Evolutionary conservation across 164 flowering plant species (phyloP).

Genomic region (Kalanchoe fedtschenkoi): DNA sequence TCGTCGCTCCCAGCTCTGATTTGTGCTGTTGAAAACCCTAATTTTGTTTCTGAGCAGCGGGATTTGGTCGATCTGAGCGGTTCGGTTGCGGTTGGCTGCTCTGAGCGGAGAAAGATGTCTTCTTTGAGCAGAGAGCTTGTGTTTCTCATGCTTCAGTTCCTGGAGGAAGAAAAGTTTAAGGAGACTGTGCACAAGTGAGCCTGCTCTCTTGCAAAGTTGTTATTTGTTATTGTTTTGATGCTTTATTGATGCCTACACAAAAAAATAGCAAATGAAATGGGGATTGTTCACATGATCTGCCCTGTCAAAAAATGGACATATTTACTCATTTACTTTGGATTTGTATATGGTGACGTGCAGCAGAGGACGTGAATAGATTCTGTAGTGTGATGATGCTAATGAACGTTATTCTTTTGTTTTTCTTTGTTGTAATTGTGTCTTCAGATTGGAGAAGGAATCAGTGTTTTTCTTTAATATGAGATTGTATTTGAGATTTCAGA

Average conservation of each 20-base stretch:
- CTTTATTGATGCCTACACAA: not conserved
- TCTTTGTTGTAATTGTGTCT: not conserved
- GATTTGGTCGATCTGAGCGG: conserved; percentile 1
- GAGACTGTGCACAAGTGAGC: conserved; percentile 27
- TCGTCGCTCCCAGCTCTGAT: too few relatives aligned
- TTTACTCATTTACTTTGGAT: too few relatives aligned
- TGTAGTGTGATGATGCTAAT: not conserved
- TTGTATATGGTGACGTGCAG: too few relatives aligned
- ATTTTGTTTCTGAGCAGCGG: conserved; percentile 8
- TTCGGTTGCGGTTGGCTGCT: not conserved
- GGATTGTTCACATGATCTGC: conserved; percentile 22
- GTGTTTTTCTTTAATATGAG: conserved; percentile 28
- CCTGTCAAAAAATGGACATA: too few relatives aligned
- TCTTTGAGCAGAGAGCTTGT: conserved; percentile 24
- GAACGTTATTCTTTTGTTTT: not conserved
- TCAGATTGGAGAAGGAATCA: conserved; percentile 24
- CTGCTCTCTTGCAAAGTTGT: not conserved
- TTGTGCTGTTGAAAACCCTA: conserved; percentile 2
- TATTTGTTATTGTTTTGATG: not conserved
- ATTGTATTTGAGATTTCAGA: too few relatives aligned
- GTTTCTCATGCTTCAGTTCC: conserved; percentile 26
- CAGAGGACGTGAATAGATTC: not conserved
- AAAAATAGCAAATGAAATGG: conserved; percentile 23
- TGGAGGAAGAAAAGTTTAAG: conserved; percentile 24
- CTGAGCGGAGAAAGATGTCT: conserved; percentile 12